phyloP scores from a whole-genome alignment of 768 basidiomycete genomes.

The Kondoa malvinella region DNA sequence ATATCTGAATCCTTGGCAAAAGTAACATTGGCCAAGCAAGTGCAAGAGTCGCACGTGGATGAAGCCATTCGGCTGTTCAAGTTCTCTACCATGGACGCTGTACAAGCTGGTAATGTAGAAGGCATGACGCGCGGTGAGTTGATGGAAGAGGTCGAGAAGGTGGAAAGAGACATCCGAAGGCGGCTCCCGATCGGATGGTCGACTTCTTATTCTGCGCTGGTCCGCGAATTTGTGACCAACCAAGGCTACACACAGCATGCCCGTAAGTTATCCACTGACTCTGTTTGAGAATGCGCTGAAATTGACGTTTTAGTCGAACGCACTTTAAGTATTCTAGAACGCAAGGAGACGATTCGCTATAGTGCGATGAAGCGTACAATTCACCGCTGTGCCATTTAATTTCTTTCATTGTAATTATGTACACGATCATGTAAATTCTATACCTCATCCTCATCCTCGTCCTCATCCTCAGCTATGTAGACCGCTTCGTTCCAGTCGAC shows the following conservation, averaged over 20 bases:
- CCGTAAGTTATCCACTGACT: constrained; percentile 7
- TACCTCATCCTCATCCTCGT: no score
- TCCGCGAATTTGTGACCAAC: constrained; percentile 80
- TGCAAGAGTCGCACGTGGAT: constrained; percentile 84
- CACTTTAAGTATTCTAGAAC: constrained; percentile 64
- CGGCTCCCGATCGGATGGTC: constrained; percentile 48
- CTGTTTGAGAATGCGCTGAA: background rate
- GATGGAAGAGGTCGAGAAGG: constrained; percentile 78
- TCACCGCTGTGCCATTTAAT: no score
- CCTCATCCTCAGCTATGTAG: no score
- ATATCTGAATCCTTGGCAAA: constrained; percentile 96
- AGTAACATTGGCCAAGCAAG: constrained; percentile 67
- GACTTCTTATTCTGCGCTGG: constrained; percentile 82
- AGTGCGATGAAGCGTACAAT: no score
- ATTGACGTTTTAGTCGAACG: constrained; percentile 60
- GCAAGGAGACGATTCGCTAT: no score
- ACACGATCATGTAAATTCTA: no score
- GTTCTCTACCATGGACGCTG: constrained; percentile 97
- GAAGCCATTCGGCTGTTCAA: constrained; percentile 97
- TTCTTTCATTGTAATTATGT: no score
- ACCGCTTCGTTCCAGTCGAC: no score
- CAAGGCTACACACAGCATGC: constrained; percentile 42
- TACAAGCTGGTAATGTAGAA: constrained; percentile 71
- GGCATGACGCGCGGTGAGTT: constrained; percentile 78
- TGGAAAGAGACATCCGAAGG: constrained; percentile 34